Evolutionary conservation across 148 eudicot genomes (phyloP).

Genomic region (Vaccinium vitisidaea): DNA sequence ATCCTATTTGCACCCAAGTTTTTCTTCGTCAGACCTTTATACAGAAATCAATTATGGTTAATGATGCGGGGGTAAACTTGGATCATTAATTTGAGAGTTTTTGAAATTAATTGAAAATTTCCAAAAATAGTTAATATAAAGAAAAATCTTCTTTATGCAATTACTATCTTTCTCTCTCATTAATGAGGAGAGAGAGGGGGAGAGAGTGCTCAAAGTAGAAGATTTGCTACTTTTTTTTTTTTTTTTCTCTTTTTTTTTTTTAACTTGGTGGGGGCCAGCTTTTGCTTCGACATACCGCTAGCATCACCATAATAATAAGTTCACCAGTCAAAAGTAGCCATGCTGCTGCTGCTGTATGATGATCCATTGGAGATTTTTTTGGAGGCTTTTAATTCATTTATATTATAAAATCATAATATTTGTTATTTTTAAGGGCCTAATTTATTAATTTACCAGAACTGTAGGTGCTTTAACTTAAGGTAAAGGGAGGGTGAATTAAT

Average conservation of each 20-base stretch:
- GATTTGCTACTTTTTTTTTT: background rate
- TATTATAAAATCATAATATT: background rate
- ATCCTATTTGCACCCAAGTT: too few species aligned
- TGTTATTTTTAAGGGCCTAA: background rate
- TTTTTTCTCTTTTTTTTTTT: background rate
- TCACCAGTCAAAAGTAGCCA: conserved; percentile 10
- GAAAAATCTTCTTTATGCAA: background rate
- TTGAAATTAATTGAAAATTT: background rate
- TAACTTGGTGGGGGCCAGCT: background rate
- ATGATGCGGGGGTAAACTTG: too few species aligned
- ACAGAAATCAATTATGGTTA: too few species aligned
- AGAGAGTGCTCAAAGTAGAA: background rate
- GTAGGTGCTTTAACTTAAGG: conserved; percentile 1
- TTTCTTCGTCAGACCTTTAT: too few species aligned
- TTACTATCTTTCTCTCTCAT: background rate
- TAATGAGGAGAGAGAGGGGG: background rate
- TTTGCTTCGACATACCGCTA: conserved; percentile 20
- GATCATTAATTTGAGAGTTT: background rate
- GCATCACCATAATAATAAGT: conserved; percentile 2
- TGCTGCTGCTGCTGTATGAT: background rate
- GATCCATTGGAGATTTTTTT: background rate
- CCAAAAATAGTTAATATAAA: background rate
- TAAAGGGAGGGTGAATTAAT: conserved; percentile 1
- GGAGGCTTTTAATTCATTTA: background rate
- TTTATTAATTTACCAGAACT: background rate